These are phyloP conservation scores for Candida methanosorbosa DNA, from an alignment of 805 yeast species.

Conservation along the genomic window DNA sequence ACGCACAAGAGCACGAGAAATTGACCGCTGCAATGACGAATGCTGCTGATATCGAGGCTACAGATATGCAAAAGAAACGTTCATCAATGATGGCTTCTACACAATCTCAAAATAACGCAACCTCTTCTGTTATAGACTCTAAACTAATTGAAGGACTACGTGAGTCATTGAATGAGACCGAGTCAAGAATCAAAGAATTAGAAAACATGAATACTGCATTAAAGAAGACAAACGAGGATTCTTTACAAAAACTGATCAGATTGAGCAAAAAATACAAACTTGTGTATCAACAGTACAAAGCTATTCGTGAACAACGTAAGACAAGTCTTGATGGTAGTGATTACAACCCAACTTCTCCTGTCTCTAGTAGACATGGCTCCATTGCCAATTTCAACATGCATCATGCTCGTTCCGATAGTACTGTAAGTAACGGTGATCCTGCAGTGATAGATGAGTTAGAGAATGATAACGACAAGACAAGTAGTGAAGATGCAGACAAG, in stretches of 20 bases:
- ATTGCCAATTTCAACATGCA: slow-evolving; percentile 6
- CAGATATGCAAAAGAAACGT: background rate
- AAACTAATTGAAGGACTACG: slow-evolving; percentile 35
- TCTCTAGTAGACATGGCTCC: slow-evolving; percentile 13
- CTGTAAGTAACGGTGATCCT: background rate
- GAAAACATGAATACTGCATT: slow-evolving; percentile 46
- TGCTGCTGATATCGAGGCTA: background rate
- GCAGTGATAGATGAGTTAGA: slow-evolving; percentile 2
- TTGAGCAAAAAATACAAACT: slow-evolving; percentile 62
- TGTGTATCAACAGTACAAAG: slow-evolving; percentile 49
- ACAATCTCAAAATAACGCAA: background rate
- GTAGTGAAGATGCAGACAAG: slow-evolving; percentile 18
- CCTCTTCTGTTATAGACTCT: background rate
- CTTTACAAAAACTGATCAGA: slow-evolving; percentile 58
- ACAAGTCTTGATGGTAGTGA: slow-evolving; percentile 6
- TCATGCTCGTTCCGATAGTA: background rate
- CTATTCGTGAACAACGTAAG: slow-evolving; percentile 18
- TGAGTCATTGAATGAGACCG: slow-evolving; percentile 41
- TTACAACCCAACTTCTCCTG: slow-evolving; percentile 11
- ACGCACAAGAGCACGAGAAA: background rate
- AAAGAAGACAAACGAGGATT: slow-evolving; percentile 56
- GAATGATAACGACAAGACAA: slow-evolving; percentile 6
- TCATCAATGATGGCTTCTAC: too few relatives aligned
- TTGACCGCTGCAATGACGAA: background rate
- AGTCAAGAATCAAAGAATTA: slow-evolving; percentile 42